Conservation (phyloP, 495 filamentous ascomycete species). For the Talaromyces nanjingensis region DNA sequence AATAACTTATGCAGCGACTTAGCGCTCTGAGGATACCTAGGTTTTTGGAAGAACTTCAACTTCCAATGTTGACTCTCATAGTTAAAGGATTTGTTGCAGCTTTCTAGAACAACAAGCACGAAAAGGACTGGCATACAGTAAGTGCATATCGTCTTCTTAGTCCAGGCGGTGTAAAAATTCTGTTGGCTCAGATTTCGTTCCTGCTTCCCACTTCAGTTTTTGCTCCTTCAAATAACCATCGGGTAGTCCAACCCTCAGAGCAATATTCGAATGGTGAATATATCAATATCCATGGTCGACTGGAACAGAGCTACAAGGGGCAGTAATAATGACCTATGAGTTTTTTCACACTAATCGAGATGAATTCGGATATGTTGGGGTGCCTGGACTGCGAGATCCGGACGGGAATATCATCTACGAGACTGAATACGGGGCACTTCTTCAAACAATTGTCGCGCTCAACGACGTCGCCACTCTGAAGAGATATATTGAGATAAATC, state of each 20-base stretch:
- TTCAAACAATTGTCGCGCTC: neutral
- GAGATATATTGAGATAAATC: neutral
- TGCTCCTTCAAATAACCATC: too few species aligned
- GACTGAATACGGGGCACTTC: neutral
- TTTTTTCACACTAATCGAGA: neutral
- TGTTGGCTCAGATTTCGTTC: neutral
- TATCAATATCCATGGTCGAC: neutral
- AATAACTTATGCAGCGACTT: neutral
- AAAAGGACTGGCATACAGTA: neutral
- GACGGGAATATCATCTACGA: neutral
- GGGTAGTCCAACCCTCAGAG: too few species aligned
- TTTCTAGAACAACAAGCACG: neutral
- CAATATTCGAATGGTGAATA: too few species aligned
- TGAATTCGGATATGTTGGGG: neutral
- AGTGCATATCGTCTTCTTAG: neutral
- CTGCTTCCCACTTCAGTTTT: too few species aligned
- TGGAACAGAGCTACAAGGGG: neutral
- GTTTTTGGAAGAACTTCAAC: neutral
- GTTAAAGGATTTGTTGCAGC: neutral
- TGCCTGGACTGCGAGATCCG: neutral
- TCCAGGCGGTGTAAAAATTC: neutral
- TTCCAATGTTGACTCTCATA: neutral
- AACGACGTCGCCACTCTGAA: neutral
- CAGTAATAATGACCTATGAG: neutral
- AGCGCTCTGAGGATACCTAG: neutral